Evolutionary conservation across 257 asterid species (phyloP).

Genomic region (Plectranthus barbatus): DNA sequence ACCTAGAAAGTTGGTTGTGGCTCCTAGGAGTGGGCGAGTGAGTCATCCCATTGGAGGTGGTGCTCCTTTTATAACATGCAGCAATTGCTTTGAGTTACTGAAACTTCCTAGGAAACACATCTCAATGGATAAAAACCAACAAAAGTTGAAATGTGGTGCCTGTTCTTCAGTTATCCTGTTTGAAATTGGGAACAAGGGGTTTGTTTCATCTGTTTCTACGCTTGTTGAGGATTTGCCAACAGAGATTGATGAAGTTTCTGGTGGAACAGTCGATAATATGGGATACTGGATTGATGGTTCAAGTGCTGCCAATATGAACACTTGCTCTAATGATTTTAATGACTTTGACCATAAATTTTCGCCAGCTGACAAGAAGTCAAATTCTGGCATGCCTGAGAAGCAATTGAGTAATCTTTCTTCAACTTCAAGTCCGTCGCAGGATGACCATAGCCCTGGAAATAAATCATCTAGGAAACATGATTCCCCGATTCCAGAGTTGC

Average conservation of each 20-base stretch:
- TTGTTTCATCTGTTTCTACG: conserved; percentile 37
- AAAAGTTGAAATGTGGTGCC: conserved; percentile 72
- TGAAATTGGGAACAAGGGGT: conserved; percentile 48
- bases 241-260: conserved; percentile 38
- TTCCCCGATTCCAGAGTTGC: conserved; percentile 29
- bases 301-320: conserved; percentile 23
- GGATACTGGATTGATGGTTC: conserved; percentile 36
- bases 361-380: conserved; percentile 33
- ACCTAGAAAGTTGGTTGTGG: conserved; percentile 36
- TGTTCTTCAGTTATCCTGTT: conserved; percentile 65
- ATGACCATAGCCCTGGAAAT: conserved; percentile 38
- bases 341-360: conserved; percentile 29
- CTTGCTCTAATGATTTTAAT: conserved; percentile 34
- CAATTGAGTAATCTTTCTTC: conserved; percentile 39
- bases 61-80: conserved; percentile 83
- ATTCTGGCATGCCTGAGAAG: conserved; percentile 35
- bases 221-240: conserved; percentile 37
- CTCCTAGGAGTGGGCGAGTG: conserved; percentile 30
- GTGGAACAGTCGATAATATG: conserved; percentile 36
- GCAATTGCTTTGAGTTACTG: conserved; percentile 73
- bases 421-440: conserved; percentile 40
- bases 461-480: conserved; percentile 24
- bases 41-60: conserved; percentile 73
- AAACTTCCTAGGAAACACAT: conserved; percentile 47
- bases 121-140: conserved; percentile 31